Conservation (phyloP, 495 filamentous ascomycete genomes). For the Hypoxylon intermedium region DNA sequence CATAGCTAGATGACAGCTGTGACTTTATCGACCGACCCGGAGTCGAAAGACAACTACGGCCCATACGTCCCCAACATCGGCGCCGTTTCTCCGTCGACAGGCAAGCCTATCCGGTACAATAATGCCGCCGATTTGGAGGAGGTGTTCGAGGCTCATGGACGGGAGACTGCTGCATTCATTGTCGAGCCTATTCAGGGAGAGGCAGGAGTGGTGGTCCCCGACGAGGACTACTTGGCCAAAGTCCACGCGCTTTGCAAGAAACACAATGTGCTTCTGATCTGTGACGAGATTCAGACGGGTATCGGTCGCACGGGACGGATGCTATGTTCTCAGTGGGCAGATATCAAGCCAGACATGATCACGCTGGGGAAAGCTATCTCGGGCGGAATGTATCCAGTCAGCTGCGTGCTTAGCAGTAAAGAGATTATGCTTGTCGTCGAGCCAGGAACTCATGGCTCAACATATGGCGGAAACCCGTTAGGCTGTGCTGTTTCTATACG, state of each 20-base stretch:
- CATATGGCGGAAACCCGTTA: slow-evolving; percentile 97
- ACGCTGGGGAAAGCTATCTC: slow-evolving; percentile 97
- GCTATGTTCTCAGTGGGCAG: slow-evolving; percentile 92
- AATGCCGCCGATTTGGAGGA: slow-evolving; percentile 80
- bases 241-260: slow-evolving; percentile 89
- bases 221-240: slow-evolving; percentile 83
- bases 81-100: slow-evolving; percentile 76
- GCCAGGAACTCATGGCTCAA: slow-evolving; percentile 94
- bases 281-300: slow-evolving; percentile 97
- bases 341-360: slow-evolving; percentile 93
- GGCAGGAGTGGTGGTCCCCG: slow-evolving; percentile 94
- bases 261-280: slow-evolving; percentile 93
- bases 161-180: slow-evolving; percentile 89
- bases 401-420: slow-evolving; percentile 85
- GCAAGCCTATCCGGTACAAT: slow-evolving; percentile 82
- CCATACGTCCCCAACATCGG: slow-evolving; percentile 92
- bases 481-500: slow-evolving; percentile 95
- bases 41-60: slow-evolving; percentile 96
- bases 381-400: slow-evolving; percentile 98
- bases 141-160: slow-evolving; percentile 79
- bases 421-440: slow-evolving; percentile 98
- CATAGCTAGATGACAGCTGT: slow-evolving; percentile 84
- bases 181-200: slow-evolving; percentile 99
- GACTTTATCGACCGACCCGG: slow-evolving; percentile 91
- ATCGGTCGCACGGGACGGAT: slow-evolving; percentile 94